phyloP scores from a whole-genome alignment of 176 grass and related monocot genomes.

The Aegilops longissima region DNA sequence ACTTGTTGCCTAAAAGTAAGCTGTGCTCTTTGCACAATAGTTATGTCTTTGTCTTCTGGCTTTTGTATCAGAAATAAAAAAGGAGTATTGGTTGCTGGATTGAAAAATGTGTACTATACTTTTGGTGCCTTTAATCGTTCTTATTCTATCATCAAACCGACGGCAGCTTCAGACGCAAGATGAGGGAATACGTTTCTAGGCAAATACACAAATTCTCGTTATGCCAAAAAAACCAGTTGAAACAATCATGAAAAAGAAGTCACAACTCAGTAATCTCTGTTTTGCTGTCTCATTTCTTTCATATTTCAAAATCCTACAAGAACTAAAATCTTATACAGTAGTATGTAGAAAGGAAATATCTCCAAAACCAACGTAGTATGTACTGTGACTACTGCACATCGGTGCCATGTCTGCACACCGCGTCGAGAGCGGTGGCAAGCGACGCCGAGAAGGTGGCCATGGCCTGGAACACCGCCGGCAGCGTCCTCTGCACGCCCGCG shows the following conservation, averaged over 20 bases:
- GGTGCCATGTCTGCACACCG: conserved; percentile 30
- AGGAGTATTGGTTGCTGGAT: background rate
- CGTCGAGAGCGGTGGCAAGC: conserved; percentile 43
- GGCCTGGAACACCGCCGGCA: conserved; percentile 70
- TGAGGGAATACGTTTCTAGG: background rate
- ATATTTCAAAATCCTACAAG: background rate
- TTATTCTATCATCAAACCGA: background rate
- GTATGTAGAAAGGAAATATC: too few species aligned
- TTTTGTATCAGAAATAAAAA: background rate
- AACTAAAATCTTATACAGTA: too few species aligned
- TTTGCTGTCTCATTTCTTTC: background rate
- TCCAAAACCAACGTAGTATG: too few species aligned
- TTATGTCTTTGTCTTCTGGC: background rate
- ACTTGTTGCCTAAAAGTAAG: background rate
- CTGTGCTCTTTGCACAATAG: background rate
- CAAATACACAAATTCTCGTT: background rate
- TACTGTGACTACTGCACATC: background rate
- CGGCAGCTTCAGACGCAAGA: background rate
- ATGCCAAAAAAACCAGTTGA: background rate
- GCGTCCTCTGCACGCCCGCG: conserved; percentile 55
- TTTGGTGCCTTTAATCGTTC: background rate
- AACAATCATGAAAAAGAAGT: background rate
- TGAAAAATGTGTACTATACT: background rate
- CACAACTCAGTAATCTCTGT: background rate
- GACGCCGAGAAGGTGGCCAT: conserved; percentile 57